phyloP scores from a whole-genome alignment of 331 rosid species.

The Cydonia oblonga region DNA sequence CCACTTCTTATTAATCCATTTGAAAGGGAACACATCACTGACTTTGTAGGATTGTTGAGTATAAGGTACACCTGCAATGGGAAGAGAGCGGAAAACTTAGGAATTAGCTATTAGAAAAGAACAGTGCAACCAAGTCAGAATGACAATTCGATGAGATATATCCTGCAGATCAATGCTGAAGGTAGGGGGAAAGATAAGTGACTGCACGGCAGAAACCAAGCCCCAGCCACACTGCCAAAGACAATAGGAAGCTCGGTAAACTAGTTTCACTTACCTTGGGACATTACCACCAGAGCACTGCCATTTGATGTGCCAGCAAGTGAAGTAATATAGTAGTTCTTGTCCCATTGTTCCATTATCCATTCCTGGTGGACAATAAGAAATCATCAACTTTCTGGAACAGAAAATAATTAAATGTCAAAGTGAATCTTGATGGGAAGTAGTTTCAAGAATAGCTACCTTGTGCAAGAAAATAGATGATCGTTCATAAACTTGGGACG shows the following conservation, averaged over 20 bases:
- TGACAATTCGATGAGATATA: not conserved
- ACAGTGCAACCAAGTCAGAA: not conserved
- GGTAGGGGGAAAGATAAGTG: not conserved
- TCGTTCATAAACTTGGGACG: slow-evolving; percentile 30
- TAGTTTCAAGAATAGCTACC: slow-evolving; percentile 13
- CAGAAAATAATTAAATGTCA: not conserved
- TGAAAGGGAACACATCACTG: slow-evolving; percentile 38
- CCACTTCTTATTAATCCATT: slow-evolving; percentile 42
- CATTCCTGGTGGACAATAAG: slow-evolving; percentile 23
- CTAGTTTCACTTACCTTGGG: slow-evolving; percentile 23
- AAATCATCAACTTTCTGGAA: not conserved
- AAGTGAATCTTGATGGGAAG: not conserved
- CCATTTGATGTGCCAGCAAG: slow-evolving; percentile 31
- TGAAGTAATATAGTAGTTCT: slow-evolving; percentile 36
- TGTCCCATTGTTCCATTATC: slow-evolving; percentile 43
- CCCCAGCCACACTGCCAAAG: no score
- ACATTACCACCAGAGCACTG: slow-evolving; percentile 37
- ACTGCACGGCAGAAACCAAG: not conserved
- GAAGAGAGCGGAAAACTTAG: not conserved
- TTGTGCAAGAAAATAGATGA: slow-evolving; percentile 33
- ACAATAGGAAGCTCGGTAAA: not conserved
- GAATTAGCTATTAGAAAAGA: not conserved
- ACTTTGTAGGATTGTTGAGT: slow-evolving; percentile 45
- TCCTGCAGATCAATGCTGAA: not conserved
- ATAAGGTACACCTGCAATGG: slow-evolving; percentile 28